phyloP scores from a whole-genome alignment of 805 yeast genomes.

The Metschnikowia picachoensis region DNA sequence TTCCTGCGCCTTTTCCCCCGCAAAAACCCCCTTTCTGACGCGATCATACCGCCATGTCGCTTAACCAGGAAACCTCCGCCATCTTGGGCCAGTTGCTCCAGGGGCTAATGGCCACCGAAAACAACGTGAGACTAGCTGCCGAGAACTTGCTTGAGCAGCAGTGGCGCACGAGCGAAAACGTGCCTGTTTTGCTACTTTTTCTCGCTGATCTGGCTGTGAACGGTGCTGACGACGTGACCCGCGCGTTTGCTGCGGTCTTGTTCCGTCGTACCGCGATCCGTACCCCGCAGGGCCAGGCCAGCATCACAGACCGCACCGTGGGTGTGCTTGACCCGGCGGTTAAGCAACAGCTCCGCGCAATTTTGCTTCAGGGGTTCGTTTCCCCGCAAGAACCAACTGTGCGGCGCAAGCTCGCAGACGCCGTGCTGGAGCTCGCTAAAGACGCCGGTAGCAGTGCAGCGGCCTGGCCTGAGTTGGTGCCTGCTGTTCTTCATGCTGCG shows the following conservation, averaged over 20 bases:
- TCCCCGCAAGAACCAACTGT: slow-evolving; percentile 67
- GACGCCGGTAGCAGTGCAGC: slow-evolving; percentile 46
- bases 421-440: slow-evolving; percentile 84
- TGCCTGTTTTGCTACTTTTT: slow-evolving; percentile 68
- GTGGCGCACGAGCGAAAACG: slow-evolving; percentile 69
- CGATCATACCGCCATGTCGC: not conserved
- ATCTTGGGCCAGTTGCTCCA: slow-evolving; percentile 15
- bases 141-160: slow-evolving; percentile 68
- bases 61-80: slow-evolving; percentile 7
- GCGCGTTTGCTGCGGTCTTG: slow-evolving; percentile 71
- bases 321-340: slow-evolving; percentile 63
- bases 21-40: not conserved
- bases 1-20: too few species aligned
- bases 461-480: slow-evolving; percentile 76
- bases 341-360: slow-evolving; percentile 56
- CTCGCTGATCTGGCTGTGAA: slow-evolving; percentile 73
- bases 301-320: slow-evolving; percentile 72
- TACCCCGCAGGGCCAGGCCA: slow-evolving; percentile 63
- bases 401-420: slow-evolving; percentile 90
- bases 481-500: slow-evolving; percentile 67
- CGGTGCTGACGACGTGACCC: slow-evolving; percentile 56
- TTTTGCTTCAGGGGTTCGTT: slow-evolving; percentile 70
- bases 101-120: slow-evolving; percentile 78
- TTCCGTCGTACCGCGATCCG: slow-evolving; percentile 83
- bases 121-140: slow-evolving; percentile 69